Evolutionary conservation across 345 rosid genomes (phyloP), one percentile per base, ranked within the genome.

Genomic region (Melaleuca alternifolia): DNA sequence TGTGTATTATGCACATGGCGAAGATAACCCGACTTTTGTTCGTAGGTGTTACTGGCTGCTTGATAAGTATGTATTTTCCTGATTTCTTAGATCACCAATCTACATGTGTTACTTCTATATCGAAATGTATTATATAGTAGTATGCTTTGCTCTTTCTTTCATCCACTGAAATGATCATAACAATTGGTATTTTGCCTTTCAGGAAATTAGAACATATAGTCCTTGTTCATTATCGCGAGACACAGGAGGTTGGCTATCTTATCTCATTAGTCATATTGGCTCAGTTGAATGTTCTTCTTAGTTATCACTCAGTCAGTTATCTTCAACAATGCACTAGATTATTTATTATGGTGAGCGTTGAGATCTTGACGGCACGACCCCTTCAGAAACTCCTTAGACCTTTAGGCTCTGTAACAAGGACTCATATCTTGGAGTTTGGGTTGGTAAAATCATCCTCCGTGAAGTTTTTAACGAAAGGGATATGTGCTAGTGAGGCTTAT

Each of bases 21-120:
- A 94, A 89, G 99, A 94, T 89, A 94, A 90, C 79, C 93, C 95
- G 28, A 95, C 99, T 56, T 97, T 97, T 89, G 99, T 96, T 71
- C 99, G 99, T 61, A 94, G 99, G 91, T 96, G 99, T 93, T 97
- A 97, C 83, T 97, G 99, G 99, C 94, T 97, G 87, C 98, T 97
- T 53, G 99, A 97, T 90, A 97, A 96, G 99, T 97, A 94, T 2
- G 89, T 85, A 15, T 50, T 85, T 86, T 7, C 48, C 30, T 6
- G 59, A 54, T 86, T 71, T 51, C 26, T 44, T 85, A 28, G 56
- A 21, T 88, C 24, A 83, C 61, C 51, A 59, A 53, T 83, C 46
- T 50, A n/a, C 51, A 10, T 71, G 13, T 20, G 12, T 48, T 18
- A 71, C 48, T 18, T 6, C 48, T 71, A 9, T 71, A 71, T 71